A percentile compares a stretch with the other conserved stretches of the same genome.
These are phyloP conservation scores for Trypanosoma cruzi DNA, from an alignment of 208 protist species.

Conservation along the genomic window DNA sequence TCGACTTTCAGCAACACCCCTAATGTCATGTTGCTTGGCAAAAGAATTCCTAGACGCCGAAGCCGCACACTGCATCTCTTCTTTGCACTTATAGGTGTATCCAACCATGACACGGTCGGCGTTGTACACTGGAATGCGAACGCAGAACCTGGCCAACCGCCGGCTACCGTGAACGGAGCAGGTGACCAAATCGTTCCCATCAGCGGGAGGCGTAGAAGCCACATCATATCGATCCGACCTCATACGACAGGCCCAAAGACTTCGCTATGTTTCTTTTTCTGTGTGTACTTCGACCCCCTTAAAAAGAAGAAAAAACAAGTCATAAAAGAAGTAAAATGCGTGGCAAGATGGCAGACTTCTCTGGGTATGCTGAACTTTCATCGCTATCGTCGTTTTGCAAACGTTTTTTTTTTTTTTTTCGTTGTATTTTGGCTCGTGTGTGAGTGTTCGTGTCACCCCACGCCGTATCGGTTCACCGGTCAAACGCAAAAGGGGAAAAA, in stretches of 20 bases:
- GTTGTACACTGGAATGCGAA: slow-evolving; percentile 50
- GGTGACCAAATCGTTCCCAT: slow-evolving; percentile 40
- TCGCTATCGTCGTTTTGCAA: not conserved
- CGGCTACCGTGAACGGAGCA: slow-evolving; percentile 55
- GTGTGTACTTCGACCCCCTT: no score
- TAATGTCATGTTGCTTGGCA: not conserved
- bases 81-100: slow-evolving; percentile 60
- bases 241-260: slow-evolving; percentile 9
- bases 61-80: slow-evolving; percentile 35
- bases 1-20: slow-evolving; percentile 1
- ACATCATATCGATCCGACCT: slow-evolving; percentile 14
- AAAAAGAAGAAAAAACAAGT: not conserved
- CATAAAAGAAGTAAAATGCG: not conserved
- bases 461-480: no score
- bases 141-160: slow-evolving; percentile 56
- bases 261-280: not conserved
- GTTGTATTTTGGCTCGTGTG: not conserved
- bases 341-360: not conserved
- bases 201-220: slow-evolving; percentile 1
- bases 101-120: slow-evolving; percentile 67
- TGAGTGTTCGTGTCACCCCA: no score
- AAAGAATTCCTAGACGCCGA: not conserved
- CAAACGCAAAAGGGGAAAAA: no score
- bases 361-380: not conserved
- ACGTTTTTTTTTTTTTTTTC: not conserved